A percentile compares a stretch with the other conserved stretches of the same genome.
phyloP scores from a whole-genome alignment of 371 early-diverging fungal species.

The Rhizoclosmatium hyalinum region DNA sequence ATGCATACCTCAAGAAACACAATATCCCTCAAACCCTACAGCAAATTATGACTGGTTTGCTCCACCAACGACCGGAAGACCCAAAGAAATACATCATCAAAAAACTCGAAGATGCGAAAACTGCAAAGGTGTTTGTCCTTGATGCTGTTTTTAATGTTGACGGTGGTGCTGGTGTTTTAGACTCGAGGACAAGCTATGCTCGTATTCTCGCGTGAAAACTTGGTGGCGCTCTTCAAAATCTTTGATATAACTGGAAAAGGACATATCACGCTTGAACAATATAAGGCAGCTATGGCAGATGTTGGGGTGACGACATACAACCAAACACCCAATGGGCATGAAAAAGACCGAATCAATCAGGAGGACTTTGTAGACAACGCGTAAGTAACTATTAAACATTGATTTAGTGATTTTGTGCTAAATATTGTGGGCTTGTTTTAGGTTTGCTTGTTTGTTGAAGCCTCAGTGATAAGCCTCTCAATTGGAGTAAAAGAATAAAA shows the following conservation, averaged over 20 bases:
- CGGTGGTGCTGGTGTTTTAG: constrained; percentile 12
- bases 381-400: constrained; percentile 15
- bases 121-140: constrained; percentile 31
- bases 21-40: constrained; percentile 45
- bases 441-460: too few species aligned
- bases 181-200: constrained; percentile 44
- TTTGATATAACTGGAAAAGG: constrained; percentile 52
- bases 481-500: too few species aligned
- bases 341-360: constrained; percentile 34
- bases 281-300: constrained; percentile 46
- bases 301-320: constrained; percentile 43
- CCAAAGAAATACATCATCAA: constrained; percentile 48
- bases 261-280: constrained; percentile 48
- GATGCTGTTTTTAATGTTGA: too few species aligned
- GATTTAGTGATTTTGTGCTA: too few species aligned
- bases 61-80: constrained; percentile 51
- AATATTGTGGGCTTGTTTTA: too few species aligned
- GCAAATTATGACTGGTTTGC: constrained; percentile 41
- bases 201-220: constrained; percentile 48
- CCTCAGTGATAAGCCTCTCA: too few species aligned
- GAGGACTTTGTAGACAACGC: constrained; percentile 49
- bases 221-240: constrained; percentile 47
- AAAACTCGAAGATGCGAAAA: constrained; percentile 48
- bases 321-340: constrained; percentile 38
- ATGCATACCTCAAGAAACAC: constrained; percentile 47